Base-by-base conservation (phyloP, 129 eudicot genomes). In the Rutidosis leptorrhynchoides region DNA sequence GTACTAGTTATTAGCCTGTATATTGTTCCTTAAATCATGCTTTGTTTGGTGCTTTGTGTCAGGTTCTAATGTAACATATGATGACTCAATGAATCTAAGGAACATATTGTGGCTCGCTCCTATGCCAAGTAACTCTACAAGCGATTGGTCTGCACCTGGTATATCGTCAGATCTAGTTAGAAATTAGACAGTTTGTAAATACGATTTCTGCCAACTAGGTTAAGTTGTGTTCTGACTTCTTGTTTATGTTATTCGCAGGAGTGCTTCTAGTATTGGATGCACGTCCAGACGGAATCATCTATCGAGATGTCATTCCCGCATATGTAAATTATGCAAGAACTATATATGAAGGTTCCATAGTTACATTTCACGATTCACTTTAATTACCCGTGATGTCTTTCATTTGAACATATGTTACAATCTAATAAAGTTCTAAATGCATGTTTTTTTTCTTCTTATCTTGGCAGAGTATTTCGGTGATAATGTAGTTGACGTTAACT, bases 71-170 rank as follows among this genome's bases (percentile, higher is more conserved):
- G 86, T 94, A 56, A 28, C 74, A 11, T 89, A 86, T 55, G 95
- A 89, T 48, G 81, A 84, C 27, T 77, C 81, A 10, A 89, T 94
- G 99, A 94, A 94, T 83, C 74, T 89, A 68, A 76, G 97, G 52
- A 94, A 94, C 79, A 94, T 94, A 79, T 58, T 89, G 53, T 94
- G 99, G 99, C 83, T 94, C 59, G 99, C 99, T 68, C 99, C 99
- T 49, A 74, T 94, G 72, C 95, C 99, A 40, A 84, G 90, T 78
- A 78, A 72, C 51, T 84, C 90, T 27, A 64, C 76, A 4, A 71
- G 61, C 37, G 79, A 53, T 51, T 89, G 97, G 99, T 75, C 80
- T 69, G 88, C 93, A 74, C 95, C 99, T 66, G 99, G 99, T 93
- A 86, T 51, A 32, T 64, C 62, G 57, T 60, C 73, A 73, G 33